Conservation (phyloP, 2,329 filamentous ascomycete genomes). For the Calonectria naviculata region DNA sequence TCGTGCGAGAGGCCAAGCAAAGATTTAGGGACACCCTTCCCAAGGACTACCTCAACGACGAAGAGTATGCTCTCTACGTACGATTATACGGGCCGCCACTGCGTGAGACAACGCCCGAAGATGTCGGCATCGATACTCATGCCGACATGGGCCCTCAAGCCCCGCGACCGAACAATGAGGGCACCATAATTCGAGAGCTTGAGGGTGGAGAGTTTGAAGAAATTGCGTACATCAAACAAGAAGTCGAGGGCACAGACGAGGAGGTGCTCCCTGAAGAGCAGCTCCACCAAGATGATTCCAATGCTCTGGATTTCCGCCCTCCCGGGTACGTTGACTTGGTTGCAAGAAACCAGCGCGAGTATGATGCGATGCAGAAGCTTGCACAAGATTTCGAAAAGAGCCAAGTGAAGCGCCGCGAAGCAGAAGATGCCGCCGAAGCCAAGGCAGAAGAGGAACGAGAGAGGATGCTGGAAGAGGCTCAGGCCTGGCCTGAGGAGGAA, state of each 20-base stretch:
- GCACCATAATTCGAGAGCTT: conserved; percentile 63
- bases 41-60: conserved; percentile 72
- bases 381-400: conserved; percentile 68
- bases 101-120: conserved; percentile 68
- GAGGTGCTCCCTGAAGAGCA: conserved; percentile 27
- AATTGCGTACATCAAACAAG: conserved; percentile 59
- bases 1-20: conserved; percentile 78
- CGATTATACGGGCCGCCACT: conserved; percentile 84
- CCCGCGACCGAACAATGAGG: conserved; percentile 46
- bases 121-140: conserved; percentile 62
- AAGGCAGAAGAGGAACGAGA: conserved; percentile 49
- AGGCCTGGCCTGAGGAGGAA: conserved; percentile 46
- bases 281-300: conserved; percentile 36
- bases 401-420: conserved; percentile 47
- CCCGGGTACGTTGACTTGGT: conserved; percentile 58
- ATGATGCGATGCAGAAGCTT: conserved; percentile 63
- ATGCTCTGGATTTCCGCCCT: conserved; percentile 41
- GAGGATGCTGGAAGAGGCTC: conserved; percentile 36
- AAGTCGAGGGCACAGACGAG: conserved; percentile 18
- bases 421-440: conserved; percentile 42
- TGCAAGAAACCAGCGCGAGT: conserved; percentile 66
- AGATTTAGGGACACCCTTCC: conserved; percentile 83
- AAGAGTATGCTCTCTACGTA: conserved; percentile 82
- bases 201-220: conserved; percentile 71
- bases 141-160: conserved; percentile 47